phyloP scores from a whole-genome alignment of 257 asterid genomes.

The Perilla frutescens region DNA sequence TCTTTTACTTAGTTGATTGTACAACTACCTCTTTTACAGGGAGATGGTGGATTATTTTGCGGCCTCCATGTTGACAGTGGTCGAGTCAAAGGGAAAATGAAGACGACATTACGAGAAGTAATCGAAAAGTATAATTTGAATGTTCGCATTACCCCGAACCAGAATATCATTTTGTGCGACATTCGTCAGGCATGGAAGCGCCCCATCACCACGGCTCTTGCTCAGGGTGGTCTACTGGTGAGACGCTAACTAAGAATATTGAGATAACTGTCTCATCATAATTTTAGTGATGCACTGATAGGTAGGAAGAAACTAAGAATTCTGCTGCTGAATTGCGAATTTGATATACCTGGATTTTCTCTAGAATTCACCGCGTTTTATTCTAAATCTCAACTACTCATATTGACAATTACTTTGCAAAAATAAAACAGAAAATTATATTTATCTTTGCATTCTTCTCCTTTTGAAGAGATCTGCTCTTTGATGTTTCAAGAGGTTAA shows the following conservation, averaged over 20 bases:
- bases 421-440: not conserved
- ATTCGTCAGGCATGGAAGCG: constrained; percentile 83
- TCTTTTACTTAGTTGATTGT: constrained; percentile 14
- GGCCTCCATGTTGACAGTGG: constrained; percentile 98
- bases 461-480: not conserved
- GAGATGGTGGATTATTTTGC: constrained; percentile 87
- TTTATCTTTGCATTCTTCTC: not conserved
- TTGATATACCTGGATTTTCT: not conserved
- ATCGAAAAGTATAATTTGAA: constrained; percentile 87
- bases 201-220: constrained; percentile 81
- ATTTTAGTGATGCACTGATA: not conserved
- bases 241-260: constrained; percentile 29
- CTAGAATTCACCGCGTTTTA: not conserved
- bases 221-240: constrained; percentile 98
- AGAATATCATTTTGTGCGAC: constrained; percentile 83
- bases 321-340: not conserved
- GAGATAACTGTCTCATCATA: constrained; percentile 2
- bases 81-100: constrained; percentile 79
- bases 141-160: constrained; percentile 93
- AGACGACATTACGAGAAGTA: constrained; percentile 78
- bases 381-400: not conserved
- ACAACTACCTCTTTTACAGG: constrained; percentile 52
- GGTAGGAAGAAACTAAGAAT: not conserved
- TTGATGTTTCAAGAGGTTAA: constrained; percentile 20
- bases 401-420: not conserved